Percentiles rank a stretch among this genome's conserved stretches.
Evolutionary conservation across 768 basidiomycete genomes (phyloP).

Genomic region (Boletellus emodensis): DNA sequence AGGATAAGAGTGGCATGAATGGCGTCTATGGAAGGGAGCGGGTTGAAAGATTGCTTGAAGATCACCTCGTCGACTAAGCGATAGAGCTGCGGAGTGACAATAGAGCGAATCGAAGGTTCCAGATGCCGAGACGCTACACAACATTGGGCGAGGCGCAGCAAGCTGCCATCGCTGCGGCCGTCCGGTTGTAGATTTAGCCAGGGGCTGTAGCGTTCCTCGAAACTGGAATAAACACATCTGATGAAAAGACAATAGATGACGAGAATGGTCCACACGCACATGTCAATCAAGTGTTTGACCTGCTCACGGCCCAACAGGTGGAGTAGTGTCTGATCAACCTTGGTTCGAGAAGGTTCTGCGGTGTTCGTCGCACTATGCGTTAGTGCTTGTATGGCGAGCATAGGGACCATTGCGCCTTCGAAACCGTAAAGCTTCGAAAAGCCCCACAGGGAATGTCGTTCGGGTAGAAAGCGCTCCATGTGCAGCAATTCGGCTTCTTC

Average conservation of each 20-base stretch:
- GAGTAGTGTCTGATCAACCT: constrained; percentile 27
- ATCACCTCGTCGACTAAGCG: constrained; percentile 39
- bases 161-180: constrained; percentile 26
- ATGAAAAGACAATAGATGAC: neutral
- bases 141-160: constrained; percentile 44
- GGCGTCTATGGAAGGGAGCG: constrained; percentile 39
- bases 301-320: constrained; percentile 34
- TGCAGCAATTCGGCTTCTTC: constrained; percentile 31
- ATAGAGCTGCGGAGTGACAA: constrained; percentile 38
- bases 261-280: constrained; percentile 26
- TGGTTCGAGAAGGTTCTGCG: constrained; percentile 20
- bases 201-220: constrained; percentile 41
- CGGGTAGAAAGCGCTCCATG: constrained; percentile 35
- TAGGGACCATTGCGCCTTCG: constrained; percentile 44
- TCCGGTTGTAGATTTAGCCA: constrained; percentile 40
- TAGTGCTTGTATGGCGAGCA: constrained; percentile 44
- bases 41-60: constrained; percentile 38
- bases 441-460: constrained; percentile 36
- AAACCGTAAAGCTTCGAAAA: constrained; percentile 36
- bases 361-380: constrained; percentile 26
- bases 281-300: constrained; percentile 35
- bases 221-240: constrained; percentile 26
- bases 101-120: constrained; percentile 31
- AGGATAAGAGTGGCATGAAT: constrained; percentile 41
- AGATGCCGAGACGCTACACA: constrained; percentile 45